Base-by-base conservation (phyloP, 345 rosid species). In the Eucalyptus shirleyi region DNA sequence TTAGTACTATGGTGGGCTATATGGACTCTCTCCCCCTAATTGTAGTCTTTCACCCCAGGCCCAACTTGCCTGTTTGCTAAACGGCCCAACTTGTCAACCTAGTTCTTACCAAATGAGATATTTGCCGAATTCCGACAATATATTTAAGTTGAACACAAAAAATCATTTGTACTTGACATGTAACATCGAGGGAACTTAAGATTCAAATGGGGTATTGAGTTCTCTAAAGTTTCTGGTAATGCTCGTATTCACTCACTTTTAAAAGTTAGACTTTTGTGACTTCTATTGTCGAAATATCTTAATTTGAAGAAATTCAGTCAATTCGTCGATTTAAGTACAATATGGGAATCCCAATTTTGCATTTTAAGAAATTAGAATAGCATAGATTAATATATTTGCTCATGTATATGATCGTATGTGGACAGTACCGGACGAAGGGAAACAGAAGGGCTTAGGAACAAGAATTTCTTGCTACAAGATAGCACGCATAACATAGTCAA, bases 261-360 rank as follows among this genome's bases (percentile, higher is more conserved):
- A 51, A 51, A 51, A 51, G 56, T 51, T 51, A 51, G 55, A 0
- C 3, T 51, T 18, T 51, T 51, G 9, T 51, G 56, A 51, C 4
- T 51, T 51, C 23, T 51, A 51, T 7, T 1, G 2, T 51, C 56
- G 1, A 51, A 23, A 7, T 62, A 62, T 62, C 0, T 62, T 30
- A 62, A 16, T 62, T 62, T 7, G 13, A 12, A 14, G 4, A 62
- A 62, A 2, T 3, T 30, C 5, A 16, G 8, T 30, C 0, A 26
- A 59, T 59, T 12, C 0, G 1, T 11, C 4, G 4, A 59, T 26
- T 59, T 59, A 24, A 59, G 0, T 59, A 11, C 0, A 1, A 30
- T 0, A 55, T 55, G 28, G 10, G n/a, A 26, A 59, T 0, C 8
- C 1, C 4, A 3, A 67, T 34, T 67, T 67, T 16, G 19, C 23